Percentiles rank a stretch among this genome's conserved stretches.
Evolutionary conservation across 495 filamentous ascomycete genomes (phyloP).

Genomic region (Elaphomyces granulatus): DNA sequence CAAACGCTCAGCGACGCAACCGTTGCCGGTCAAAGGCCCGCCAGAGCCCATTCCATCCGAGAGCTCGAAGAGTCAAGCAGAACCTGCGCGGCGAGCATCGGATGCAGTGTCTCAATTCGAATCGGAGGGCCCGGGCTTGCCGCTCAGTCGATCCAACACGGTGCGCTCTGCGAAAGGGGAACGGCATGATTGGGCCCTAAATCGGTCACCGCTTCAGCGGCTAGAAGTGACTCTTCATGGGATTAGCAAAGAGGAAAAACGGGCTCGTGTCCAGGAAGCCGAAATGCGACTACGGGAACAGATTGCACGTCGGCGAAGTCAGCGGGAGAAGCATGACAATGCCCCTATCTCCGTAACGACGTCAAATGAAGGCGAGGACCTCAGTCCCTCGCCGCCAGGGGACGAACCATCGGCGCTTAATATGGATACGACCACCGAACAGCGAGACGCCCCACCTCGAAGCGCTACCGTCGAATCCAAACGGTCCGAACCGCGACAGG

Average conservation of each 20-base stretch:
- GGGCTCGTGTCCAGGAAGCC: conserved; percentile 64
- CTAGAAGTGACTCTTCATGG: conserved; percentile 76
- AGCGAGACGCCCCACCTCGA: not conserved
- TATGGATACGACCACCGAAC: not conserved
- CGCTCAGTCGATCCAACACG: conserved; percentile 23
- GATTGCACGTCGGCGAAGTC: conserved; percentile 23
- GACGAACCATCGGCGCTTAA: not conserved
- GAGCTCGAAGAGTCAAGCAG: conserved; percentile 2
- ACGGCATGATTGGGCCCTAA: conserved; percentile 44
- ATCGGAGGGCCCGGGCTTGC: conserved; percentile 9
- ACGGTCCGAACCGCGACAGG: not conserved
- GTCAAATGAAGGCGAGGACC: not conserved
- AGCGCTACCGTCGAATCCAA: not conserved
- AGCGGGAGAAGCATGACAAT: conserved; percentile 11
- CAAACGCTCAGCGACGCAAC: not conserved
- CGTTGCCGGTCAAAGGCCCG: not conserved
- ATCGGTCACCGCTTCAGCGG: conserved; percentile 80
- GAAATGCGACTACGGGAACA: conserved; percentile 45
- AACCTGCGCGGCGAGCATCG: not conserved
- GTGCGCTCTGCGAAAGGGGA: conserved; percentile 21
- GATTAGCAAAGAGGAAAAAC: conserved; percentile 85
- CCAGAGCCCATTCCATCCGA: not conserved
- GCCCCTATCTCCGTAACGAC: conserved; percentile 1
- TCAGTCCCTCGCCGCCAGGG: too few relatives aligned
- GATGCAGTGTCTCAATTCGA: conserved; percentile 1